Percentiles rank a stretch among this genome's conserved stretches.
Evolutionary conservation across 2,329 filamentous ascomycete genomes (phyloP).

Genomic region (Nigrograna mackinnonii): DNA sequence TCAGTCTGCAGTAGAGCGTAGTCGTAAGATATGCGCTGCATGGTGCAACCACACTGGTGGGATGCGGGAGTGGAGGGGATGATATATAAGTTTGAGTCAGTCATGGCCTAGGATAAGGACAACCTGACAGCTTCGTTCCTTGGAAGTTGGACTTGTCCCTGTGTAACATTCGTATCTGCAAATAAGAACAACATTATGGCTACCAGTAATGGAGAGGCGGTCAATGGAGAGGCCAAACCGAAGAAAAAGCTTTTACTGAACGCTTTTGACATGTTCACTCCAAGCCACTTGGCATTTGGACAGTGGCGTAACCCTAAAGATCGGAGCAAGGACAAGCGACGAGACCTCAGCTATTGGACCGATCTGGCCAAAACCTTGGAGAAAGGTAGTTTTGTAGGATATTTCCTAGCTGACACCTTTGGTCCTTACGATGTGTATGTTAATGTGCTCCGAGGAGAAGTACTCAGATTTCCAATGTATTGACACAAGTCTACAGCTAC

Average conservation of each 20-base stretch:
- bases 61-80: no score
- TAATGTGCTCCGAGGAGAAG: conserved; percentile 16
- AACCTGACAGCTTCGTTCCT: no score
- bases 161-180: no score
- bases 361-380: conserved; percentile 31
- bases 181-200: no score
- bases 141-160: no score
- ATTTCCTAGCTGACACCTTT: conserved; percentile 47
- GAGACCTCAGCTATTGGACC: conserved; percentile 29
- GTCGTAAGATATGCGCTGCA: no score
- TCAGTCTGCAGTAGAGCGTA: no score
- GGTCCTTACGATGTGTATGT: conserved; percentile 70
- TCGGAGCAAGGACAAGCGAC: conserved; percentile 14
- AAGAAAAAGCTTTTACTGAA: conserved; percentile 42
- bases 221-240: conserved; percentile 4
- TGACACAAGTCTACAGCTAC: conserved; percentile 42
- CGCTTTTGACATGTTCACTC: conserved; percentile 37
- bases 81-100: no score
- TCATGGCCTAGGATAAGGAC: no score
- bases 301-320: conserved; percentile 17
- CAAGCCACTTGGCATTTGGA: conserved; percentile 10
- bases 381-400: conserved; percentile 30
- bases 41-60: no score
- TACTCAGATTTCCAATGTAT: neutral
- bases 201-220: no score